These are phyloP conservation scores for Breviolum minutum DNA, from an alignment of 73 alveolate genomes.

Conservation along the genomic window DNA sequence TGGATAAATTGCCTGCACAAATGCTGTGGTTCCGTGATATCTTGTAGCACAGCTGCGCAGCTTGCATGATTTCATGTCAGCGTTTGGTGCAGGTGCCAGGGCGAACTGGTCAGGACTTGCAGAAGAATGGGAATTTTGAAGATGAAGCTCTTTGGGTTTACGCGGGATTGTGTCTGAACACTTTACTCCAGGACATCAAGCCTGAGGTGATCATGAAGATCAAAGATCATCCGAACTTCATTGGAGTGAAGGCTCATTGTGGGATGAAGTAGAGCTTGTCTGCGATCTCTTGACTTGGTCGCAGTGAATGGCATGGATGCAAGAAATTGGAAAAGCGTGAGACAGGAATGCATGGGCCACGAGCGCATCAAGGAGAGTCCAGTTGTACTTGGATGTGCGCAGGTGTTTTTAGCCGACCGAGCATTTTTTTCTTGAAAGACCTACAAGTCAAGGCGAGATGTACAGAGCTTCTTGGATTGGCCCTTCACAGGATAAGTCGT, in stretches of 20 bases:
- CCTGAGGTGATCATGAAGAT: slow-evolving; percentile 63
- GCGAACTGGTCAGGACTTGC: slow-evolving; percentile 88
- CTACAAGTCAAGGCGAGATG: not conserved
- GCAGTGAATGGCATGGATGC: too few relatives aligned
- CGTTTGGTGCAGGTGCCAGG: slow-evolving; percentile 54
- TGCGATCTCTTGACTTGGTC: not conserved
- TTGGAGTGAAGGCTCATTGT: slow-evolving; percentile 67
- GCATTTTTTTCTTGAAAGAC: not conserved
- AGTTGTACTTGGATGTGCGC: not conserved
- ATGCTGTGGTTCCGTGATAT: not conserved
- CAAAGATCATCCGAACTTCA: slow-evolving; percentile 75
- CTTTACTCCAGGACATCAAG: slow-evolving; percentile 71
- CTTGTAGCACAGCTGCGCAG: not conserved
- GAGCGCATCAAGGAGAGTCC: slow-evolving; percentile 87
- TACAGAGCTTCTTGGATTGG: too few relatives aligned
- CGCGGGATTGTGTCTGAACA: not conserved
- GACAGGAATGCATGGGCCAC: slow-evolving; percentile 91
- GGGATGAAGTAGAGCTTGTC: not conserved
- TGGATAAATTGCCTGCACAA: not conserved
- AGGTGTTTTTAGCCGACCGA: too few relatives aligned
- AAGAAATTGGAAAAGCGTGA: too few relatives aligned
- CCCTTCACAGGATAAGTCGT: too few relatives aligned
- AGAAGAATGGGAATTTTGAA: not conserved
- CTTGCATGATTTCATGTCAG: not conserved
- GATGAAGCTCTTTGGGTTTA: not conserved